These are phyloP conservation scores for Panicum virgatum DNA, from an alignment of 202 grass and related monocot genomes.

Conservation along the genomic window DNA sequence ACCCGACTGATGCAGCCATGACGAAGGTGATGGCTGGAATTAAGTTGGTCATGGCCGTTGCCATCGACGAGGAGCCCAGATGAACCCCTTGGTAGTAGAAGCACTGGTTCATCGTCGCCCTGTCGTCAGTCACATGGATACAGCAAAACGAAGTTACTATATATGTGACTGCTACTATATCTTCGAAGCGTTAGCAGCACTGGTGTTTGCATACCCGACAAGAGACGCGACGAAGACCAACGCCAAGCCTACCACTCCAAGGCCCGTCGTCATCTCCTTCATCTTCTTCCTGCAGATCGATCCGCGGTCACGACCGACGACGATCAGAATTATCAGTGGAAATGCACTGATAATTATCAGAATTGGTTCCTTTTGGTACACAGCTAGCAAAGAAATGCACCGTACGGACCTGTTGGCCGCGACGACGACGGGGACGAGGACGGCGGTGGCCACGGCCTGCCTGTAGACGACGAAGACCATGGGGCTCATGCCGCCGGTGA, in stretches of 20 bases:
- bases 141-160: neutral
- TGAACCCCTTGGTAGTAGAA: slow-evolving; percentile 60
- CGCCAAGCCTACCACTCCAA: slow-evolving; percentile 54
- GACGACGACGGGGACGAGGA: slow-evolving; percentile 46
- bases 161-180: too few species aligned
- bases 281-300: slow-evolving; percentile 38
- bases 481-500: slow-evolving; percentile 65
- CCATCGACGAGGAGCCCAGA: slow-evolving; percentile 64
- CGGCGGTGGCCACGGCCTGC: slow-evolving; percentile 52
- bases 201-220: slow-evolving; percentile 42
- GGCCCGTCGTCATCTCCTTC: slow-evolving; percentile 31
- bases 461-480: slow-evolving; percentile 78
- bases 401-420: slow-evolving; percentile 2
- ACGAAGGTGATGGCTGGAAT: slow-evolving; percentile 68
- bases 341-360: too few species aligned
- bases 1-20: slow-evolving; percentile 69
- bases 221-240: slow-evolving; percentile 71
- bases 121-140: slow-evolving; percentile 15
- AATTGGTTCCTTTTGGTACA: too few species aligned
- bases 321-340: neutral
- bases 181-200: too few species aligned
- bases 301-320: neutral
- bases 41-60: slow-evolving; percentile 69
- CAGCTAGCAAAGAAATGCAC: too few species aligned
- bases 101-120: slow-evolving; percentile 69